phyloP scores from a whole-genome alignment of 2,329 filamentous ascomycete genomes.

The Coniosporium tulheliwenetii region DNA sequence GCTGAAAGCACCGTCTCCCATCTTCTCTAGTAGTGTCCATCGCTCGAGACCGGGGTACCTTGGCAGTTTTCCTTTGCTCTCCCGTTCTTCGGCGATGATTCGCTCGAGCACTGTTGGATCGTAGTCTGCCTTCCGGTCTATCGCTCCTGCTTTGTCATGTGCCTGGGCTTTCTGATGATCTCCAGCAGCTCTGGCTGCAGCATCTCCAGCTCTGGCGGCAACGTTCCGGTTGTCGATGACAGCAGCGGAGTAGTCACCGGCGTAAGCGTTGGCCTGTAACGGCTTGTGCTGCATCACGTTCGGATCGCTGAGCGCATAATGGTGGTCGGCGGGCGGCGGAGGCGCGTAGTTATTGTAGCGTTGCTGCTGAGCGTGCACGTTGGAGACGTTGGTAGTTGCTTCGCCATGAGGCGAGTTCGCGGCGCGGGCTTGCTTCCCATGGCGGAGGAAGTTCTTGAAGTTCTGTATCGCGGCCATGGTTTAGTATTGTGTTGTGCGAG shows the following conservation, averaged over 20 bases:
- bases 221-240: slow-evolving; percentile 48
- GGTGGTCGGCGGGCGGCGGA: slow-evolving; percentile 36
- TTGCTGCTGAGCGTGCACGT: slow-evolving; percentile 48
- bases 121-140: slow-evolving; percentile 29
- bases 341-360: slow-evolving; percentile 34
- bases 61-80: slow-evolving; percentile 71
- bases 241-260: slow-evolving; percentile 45
- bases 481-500: background rate
- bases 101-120: slow-evolving; percentile 60
- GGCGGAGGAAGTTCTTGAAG: slow-evolving; percentile 94
- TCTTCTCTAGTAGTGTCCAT: slow-evolving; percentile 84
- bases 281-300: slow-evolving; percentile 45
- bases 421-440: slow-evolving; percentile 84
- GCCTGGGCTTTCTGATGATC: slow-evolving; percentile 37
- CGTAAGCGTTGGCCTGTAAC: slow-evolving; percentile 28
- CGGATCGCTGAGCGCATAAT: slow-evolving; percentile 41
- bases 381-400: slow-evolving; percentile 46
- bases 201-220: slow-evolving; percentile 51
- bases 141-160: slow-evolving; percentile 26
- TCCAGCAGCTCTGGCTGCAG: slow-evolving; percentile 46
- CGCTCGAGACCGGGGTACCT: slow-evolving; percentile 71
- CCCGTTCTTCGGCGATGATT: slow-evolving; percentile 83
- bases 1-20: slow-evolving; percentile 98
- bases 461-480: slow-evolving; percentile 71
- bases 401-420: slow-evolving; percentile 43